Evolutionary conservation across 192 early-diverging fungal genomes (phyloP), one percentile per base, ranked within the genome.

Genomic region (Phycomyces blakesleeanus): DNA sequence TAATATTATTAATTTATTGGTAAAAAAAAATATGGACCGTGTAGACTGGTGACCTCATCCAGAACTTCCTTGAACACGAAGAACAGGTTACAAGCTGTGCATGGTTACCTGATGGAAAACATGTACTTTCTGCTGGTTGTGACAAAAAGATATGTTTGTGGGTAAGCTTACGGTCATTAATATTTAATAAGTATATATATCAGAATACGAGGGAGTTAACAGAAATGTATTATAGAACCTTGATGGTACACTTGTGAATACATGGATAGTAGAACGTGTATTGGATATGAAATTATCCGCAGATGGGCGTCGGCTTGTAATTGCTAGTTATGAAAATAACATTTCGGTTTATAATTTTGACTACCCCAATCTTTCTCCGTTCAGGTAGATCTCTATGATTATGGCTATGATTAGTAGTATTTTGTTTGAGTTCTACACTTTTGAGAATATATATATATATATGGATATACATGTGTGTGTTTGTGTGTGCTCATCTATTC

Each of bases 51-150:
- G 57, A 63, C 3, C 81, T 81, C 41, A 58, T 80, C 51, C 68
- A 76, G 22, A 87, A 79, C 0, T 90, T 90, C 64, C 57, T 70
- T 34, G 76, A 81, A 14, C 95, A 98, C 69, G 78, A 65, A 2
- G 91, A 98, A 24, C 78, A 81, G 14, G 87, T 93, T 5, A 91
- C 88, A 0, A 82, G 92, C 41, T 93, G 93, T 68, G 85, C 80
- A 26, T 99, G 96, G 93, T 72, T 96, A 9, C 92, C 91, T n/a
- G 86, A 90, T 64, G 85, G 85, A 38, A 67, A 85, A 42, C 78
- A 76, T 24, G 95, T 99, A 75, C 85, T 99, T 20, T 93, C 94
- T 2, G 93, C 91, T 9, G 84, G 87, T 58, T 57, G 87, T 61
- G 96, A 95, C 64, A 92, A 93, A 59, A 73, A 74, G 55, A 75